Evolutionary conservation across 495 filamentous ascomycete species (phyloP).

Genomic region (Lasiosphaeria hispida): DNA sequence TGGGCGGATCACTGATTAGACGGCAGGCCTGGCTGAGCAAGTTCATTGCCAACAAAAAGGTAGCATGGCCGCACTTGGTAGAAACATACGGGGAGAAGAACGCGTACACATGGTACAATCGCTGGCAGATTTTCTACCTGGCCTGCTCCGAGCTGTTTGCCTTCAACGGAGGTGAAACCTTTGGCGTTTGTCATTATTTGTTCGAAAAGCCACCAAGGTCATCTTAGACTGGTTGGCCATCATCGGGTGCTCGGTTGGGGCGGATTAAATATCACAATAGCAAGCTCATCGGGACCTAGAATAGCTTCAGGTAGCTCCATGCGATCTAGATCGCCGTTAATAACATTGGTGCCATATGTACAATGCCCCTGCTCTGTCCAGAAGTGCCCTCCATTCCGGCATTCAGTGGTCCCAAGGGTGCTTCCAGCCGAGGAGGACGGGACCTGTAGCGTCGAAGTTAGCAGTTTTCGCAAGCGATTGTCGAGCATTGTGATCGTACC

Average conservation of each 20-base stretch:
- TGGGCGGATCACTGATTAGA: slow-evolving; percentile 15
- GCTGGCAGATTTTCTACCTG: slow-evolving; percentile 70
- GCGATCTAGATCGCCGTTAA: neutral
- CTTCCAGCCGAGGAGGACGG: slow-evolving; percentile 87
- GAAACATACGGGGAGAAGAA: slow-evolving; percentile 59
- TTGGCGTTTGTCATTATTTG: slow-evolving; percentile 62
- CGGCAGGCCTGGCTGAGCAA: slow-evolving; percentile 57
- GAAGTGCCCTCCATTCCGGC: neutral
- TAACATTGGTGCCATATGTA: slow-evolving; percentile 17
- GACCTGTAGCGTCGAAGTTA: slow-evolving; percentile 40
- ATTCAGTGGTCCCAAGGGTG: slow-evolving; percentile 95
- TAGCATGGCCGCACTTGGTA: slow-evolving; percentile 57
- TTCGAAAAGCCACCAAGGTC: slow-evolving; percentile 46
- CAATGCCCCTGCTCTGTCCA: slow-evolving; percentile 7
- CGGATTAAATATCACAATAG: too few species aligned
- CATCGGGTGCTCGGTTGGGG: too few species aligned
- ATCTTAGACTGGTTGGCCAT: neutral
- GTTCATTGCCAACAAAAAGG: slow-evolving; percentile 50
- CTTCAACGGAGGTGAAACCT: slow-evolving; percentile 58
- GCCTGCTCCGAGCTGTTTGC: slow-evolving; percentile 65
- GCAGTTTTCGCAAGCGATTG: slow-evolving; percentile 9
- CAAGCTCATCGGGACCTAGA: neutral
- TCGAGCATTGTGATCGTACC: slow-evolving; percentile 36
- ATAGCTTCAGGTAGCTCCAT: neutral
- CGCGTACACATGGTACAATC: slow-evolving; percentile 56